Percentiles rank a stretch among this genome's conserved stretches.
Evolutionary conservation across 306 rosid species (phyloP).

Genomic region (Fagus crenata): DNA sequence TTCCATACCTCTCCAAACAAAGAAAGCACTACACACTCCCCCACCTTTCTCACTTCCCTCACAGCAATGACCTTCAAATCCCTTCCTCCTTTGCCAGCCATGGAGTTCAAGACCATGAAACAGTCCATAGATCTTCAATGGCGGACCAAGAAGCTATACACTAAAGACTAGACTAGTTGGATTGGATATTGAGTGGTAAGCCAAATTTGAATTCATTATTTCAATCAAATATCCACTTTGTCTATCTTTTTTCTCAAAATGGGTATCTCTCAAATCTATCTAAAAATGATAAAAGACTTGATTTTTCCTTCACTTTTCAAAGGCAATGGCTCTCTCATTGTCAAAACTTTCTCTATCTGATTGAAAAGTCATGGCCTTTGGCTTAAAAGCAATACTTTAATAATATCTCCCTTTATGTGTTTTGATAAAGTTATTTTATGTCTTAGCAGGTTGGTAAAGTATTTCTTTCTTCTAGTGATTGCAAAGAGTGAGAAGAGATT

Average conservation of each 20-base stretch:
- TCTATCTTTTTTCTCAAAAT: slow-evolving; percentile 5
- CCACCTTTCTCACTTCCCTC: too few relatives aligned
- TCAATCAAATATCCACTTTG: slow-evolving; percentile 19
- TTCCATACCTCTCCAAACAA: too few relatives aligned
- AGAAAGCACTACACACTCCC: too few relatives aligned
- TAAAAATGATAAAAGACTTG: slow-evolving; percentile 16
- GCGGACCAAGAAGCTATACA: too few relatives aligned
- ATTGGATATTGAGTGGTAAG: slow-evolving; percentile 34
- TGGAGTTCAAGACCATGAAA: too few relatives aligned
- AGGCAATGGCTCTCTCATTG: slow-evolving; percentile 5
- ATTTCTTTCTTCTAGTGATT: slow-evolving; percentile 22
- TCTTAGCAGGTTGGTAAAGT: slow-evolving; percentile 25
- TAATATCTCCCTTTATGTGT: slow-evolving; percentile 2
- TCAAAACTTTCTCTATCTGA: background rate
- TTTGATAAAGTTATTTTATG: slow-evolving; percentile 7
- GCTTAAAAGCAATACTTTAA: background rate
- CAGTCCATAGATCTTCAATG: too few relatives aligned
- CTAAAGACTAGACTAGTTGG: slow-evolving; percentile 1
- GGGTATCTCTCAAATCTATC: slow-evolving; percentile 25
- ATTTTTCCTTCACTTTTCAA: slow-evolving; percentile 3
- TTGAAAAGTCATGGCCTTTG: slow-evolving; percentile 23
- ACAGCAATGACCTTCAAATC: too few relatives aligned
- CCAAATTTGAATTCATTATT: slow-evolving; percentile 39
- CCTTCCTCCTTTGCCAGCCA: too few relatives aligned
- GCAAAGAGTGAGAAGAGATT: slow-evolving; percentile 21